Evolutionary conservation across 176 grass and related monocot genomes (phyloP), one percentile per base, ranked within the genome.

Genomic region (Carex scoparia): DNA sequence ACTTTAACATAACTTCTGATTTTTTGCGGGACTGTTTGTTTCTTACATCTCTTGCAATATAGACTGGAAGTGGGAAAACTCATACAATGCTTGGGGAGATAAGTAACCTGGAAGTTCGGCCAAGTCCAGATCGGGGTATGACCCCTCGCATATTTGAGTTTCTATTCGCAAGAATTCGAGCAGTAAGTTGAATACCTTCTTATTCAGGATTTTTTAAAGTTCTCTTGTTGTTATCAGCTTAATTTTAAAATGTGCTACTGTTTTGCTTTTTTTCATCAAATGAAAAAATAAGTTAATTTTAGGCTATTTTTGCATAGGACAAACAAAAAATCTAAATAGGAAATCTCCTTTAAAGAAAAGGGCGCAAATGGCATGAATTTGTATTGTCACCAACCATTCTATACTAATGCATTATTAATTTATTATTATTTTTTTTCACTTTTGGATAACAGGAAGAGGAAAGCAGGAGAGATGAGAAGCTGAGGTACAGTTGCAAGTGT

Each of bases 61-160:
- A 98, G 96, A 98, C 96, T 85, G 96, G 96, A 86, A 95, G 93
- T 82, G 96, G 96, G 31, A 99, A 99, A 59, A 99, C 96, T 11
- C 90, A 99, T 63, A 99, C 96, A 23, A 99, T 99, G 96, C 93
- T 95, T 42, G 96, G 96, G 0, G 96, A 94, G 84, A 92, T 99
- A 44, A 91, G 85, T 68, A 93, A 99, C 75, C 66, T 98, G 23
- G 93, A 98, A 88, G 78, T 88, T 55, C 90, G 83, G 35, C 93
- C 93, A 87, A 99, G 93, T 85, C 87, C 51, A 84, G 91, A 95
- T 76, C 83, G 93, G 46, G 96, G 93, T 61, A 98, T 98, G 91
- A 98, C 96, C 80, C 96, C 96, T 79, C 90, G 91, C 7, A 95
- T 98, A 73, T 98, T 98, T 59, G 96, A 98, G 85, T 98, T 94